Base-by-base conservation (phyloP, 768 basidiomycete species). In the Leccinum variicolor region DNA sequence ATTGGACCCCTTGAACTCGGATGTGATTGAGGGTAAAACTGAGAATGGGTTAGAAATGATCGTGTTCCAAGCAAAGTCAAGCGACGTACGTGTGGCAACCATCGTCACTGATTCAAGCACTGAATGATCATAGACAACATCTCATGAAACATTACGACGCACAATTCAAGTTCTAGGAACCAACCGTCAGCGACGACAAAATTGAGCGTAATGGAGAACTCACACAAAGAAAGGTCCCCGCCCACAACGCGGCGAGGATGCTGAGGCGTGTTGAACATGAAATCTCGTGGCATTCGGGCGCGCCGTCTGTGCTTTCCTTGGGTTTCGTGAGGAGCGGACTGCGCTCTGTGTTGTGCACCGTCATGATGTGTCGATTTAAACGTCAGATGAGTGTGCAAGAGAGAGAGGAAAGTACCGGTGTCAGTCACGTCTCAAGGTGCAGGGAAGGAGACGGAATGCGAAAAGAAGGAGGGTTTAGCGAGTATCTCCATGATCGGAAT, bases 161-260 rank as follows among this genome's bases (percentile, higher is more conserved):
- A 51, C 50, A 17, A 28, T 51, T 51, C 33, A 51, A 33, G 23
- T 51, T 51, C 50, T 51, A 23, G 41, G 14, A 56, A 13, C 6
- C 5, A 21, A n/a, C 33, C 9, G 10, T 47, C 43, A 28, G 26
- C 17, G 31, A 34, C 19, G 15, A 51, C 4, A 14, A 11, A 21
- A 21, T 23, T 10, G 28, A 21, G 9, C 21, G 5, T 0, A 48
- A 36, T 31, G 58, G 4, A 10, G 41, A 15, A 75, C 87, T 67
- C 65, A 90, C 89, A 43, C 83, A 84, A 43, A 92, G 79, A 72
- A 90, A 89, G 2, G 81, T 84, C 0, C 83, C 87, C 6, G 77
- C 71, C 86, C 86, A 90, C 52, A 90, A 75, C 14, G 85, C 87
- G 14, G 79, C 82, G 52, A 89, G 68, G 56, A 90, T 90, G 0